Percentiles rank a stretch among this genome's conserved stretches.
These are phyloP conservation scores for Galeopsis tetrahit DNA, from an alignment of 257 asterid species.

Conservation along the genomic window DNA sequence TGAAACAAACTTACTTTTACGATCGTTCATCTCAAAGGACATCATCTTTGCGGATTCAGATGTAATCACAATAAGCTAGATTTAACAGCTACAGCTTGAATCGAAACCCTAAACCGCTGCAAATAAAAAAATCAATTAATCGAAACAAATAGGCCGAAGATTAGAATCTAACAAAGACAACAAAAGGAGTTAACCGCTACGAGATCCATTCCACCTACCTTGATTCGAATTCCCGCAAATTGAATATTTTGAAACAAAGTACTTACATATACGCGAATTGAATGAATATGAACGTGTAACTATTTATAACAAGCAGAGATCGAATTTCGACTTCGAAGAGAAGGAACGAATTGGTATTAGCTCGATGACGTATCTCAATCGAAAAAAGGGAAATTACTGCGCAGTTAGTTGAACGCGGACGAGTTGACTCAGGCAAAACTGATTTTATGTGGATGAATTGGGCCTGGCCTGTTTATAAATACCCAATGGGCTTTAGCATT, in stretches of 20 bases:
- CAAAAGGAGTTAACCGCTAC: not conserved
- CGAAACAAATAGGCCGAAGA: not conserved
- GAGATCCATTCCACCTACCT: conserved; percentile 41
- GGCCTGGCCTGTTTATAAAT: conserved; percentile 12
- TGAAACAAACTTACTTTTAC: conserved; percentile 58
- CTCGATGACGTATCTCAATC: conserved; percentile 38
- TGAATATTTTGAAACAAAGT: not conserved
- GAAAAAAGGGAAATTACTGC: conserved; percentile 28
- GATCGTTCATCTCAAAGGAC: conserved; percentile 86
- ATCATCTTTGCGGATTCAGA: conserved; percentile 60
- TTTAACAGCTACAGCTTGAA: conserved; percentile 21
- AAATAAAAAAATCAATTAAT: conserved; percentile 6
- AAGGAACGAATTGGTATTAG: conserved; percentile 43
- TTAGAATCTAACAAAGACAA: not conserved
- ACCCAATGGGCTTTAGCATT: not conserved
- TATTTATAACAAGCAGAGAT: not conserved
- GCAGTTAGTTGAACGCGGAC: conserved; percentile 27
- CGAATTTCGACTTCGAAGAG: conserved; percentile 38
- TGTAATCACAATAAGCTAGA: conserved; percentile 32
- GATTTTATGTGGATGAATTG: not conserved
- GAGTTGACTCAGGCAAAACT: conserved; percentile 39
- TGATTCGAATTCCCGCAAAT: conserved; percentile 15
- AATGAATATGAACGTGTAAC: conserved; percentile 27
- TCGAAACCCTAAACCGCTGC: conserved; percentile 36
- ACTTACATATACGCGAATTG: not conserved